These are phyloP conservation scores for Marchantia polymorpha DNA, from an alignment of 225 moss, liverwort and hornwort species.

Conservation along the genomic window DNA sequence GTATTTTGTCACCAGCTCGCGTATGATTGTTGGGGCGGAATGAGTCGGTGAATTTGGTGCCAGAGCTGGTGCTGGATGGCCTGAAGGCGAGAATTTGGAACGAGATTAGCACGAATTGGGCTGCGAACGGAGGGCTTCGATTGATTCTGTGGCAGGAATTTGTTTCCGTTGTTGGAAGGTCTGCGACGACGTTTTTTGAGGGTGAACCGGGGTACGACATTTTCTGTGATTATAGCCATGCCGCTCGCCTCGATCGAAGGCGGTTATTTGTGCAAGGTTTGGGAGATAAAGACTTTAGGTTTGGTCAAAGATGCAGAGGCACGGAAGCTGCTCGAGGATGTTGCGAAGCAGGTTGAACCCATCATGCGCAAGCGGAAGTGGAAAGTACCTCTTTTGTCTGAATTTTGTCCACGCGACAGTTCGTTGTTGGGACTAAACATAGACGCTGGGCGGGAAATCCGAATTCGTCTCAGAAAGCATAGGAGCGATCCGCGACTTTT, in stretches of 20 bases:
- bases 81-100: too few species aligned
- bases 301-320: constrained; percentile 70
- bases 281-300: constrained; percentile 87
- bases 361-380: constrained; percentile 98
- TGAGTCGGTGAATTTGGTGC: too few species aligned
- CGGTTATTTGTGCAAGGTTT: constrained; percentile 80
- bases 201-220: too few species aligned
- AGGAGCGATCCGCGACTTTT: constrained; percentile 67
- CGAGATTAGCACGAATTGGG: too few species aligned
- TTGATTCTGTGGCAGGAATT: too few species aligned
- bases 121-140: too few species aligned
- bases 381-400: constrained; percentile 84
- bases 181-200: too few species aligned
- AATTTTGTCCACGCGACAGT: constrained; percentile 88
- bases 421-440: constrained; percentile 89
- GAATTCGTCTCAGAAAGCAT: constrained; percentile 72
- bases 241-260: constrained; percentile 72
- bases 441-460: constrained; percentile 83
- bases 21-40: too few species aligned
- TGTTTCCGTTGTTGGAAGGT: too few species aligned
- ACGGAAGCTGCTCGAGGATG: constrained; percentile 82
- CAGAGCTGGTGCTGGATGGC: too few species aligned
- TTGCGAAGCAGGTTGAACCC: constrained; percentile 95
- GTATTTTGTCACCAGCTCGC: too few species aligned
- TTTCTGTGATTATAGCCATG: constrained; percentile 39